phyloP scores from a whole-genome alignment of 1,284 basidiomycete species.

The Ceratorhiza oryzae-sativae region DNA sequence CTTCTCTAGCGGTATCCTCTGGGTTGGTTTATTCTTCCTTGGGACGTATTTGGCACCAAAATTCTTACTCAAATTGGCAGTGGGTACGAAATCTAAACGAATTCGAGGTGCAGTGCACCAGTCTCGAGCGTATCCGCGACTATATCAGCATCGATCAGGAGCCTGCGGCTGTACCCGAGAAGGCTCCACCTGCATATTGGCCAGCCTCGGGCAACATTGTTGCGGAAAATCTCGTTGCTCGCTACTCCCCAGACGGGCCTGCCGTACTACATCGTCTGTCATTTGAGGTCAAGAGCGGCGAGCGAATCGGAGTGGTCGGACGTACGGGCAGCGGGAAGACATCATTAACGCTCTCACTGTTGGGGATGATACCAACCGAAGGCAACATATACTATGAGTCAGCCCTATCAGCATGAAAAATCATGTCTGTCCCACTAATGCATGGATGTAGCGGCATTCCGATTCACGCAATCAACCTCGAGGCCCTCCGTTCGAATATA shows the following conservation, averaged over 20 bases:
- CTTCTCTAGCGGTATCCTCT: conserved; percentile 28
- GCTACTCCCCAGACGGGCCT: conserved; percentile 41
- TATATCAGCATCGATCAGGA: conserved; percentile 49
- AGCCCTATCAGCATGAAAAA: not conserved
- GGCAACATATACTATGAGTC: conserved; percentile 54
- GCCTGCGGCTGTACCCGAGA: conserved; percentile 13
- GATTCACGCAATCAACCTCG: conserved; percentile 63
- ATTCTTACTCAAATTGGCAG: no score
- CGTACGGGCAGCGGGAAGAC: conserved; percentile 56
- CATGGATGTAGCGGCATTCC: conserved; percentile 45
- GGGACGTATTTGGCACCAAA: no score
- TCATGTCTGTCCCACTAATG: not conserved
- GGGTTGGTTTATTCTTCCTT: no score
- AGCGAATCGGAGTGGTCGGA: conserved; percentile 55
- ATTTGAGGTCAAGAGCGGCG: conserved; percentile 52
- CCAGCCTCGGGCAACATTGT: conserved; percentile 42
- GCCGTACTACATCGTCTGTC: conserved; percentile 53
- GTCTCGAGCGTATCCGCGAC: conserved; percentile 54
- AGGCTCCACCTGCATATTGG: conserved; percentile 44
- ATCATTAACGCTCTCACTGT: conserved; percentile 53
- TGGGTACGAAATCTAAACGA: no score
- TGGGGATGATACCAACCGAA: conserved; percentile 54
- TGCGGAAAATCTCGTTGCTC: conserved; percentile 40
- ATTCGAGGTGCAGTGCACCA: conserved; percentile 54
- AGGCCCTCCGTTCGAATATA: conserved; percentile 59